Base-by-base conservation (phyloP, 495 filamentous ascomycete genomes). In the Sabuloglossum arenarium region DNA sequence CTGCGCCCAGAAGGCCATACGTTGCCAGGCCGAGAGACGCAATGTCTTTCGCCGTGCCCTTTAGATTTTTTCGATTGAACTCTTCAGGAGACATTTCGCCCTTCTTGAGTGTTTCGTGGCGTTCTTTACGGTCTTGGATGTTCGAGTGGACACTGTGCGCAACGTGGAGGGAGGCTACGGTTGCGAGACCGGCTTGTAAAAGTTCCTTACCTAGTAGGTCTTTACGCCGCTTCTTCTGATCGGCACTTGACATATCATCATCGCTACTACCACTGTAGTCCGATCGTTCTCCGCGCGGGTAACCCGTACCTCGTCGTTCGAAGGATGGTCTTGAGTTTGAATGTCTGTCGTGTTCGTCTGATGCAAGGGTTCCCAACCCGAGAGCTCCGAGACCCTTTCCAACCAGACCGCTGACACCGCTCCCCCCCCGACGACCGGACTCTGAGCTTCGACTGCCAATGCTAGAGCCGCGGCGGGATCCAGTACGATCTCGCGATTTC, bases 161-260 rank as follows among this genome's bases (percentile, higher is more conserved):
- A 49, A 87, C 86, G 68, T 93, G 88, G 59, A 94, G 87, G 37
- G 88, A 91, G 56, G 88, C 88, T 58, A 93, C 82, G 54, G 82
- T 82, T 31, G 88, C 88, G 60, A 95, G 68, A 43, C 88, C 86
- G 49, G 85, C 80, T 50, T 87, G 88, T 58, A 94, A 61, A 63
- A 89, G 67, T 74, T 88, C 82, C 68, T 93, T 90, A 68, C 82
- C 79, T 73, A 79, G 79, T 75, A 90, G 77, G 67, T 88, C 86
- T 70, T 80, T 88, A 25, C 75, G 73, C 59, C 75, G 71, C 62
- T 81, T 77, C 62, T 82, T 80, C 65, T 94, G 85, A 62, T 87
- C 85, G 61, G 82, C 80, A 67, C 82, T 87, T 64, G 79, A 78
- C 59, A 39, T 58, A 21, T 34, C 29, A 55, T 68, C 65, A 43